Base-by-base conservation (phyloP, 768 basidiomycete genomes). In the Tricholoma hemisulphureum region DNA sequence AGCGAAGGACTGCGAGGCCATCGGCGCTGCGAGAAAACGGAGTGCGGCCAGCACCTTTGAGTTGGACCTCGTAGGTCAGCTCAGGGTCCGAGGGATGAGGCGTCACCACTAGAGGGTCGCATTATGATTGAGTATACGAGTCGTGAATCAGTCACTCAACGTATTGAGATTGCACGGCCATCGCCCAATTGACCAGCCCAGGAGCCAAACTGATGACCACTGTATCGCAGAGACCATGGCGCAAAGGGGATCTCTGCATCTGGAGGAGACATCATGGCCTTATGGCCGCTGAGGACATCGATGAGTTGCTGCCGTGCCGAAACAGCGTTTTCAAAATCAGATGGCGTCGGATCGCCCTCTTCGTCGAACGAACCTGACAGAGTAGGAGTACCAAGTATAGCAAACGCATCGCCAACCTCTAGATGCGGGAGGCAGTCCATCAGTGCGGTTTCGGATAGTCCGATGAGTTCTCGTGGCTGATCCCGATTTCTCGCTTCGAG, bases 171-270 rank as follows among this genome's bases (percentile, higher is more conserved):
- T 1, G 97, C 96, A 16, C 97, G 82, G 0, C 97, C 97, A 65
- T 98, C 96, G 11, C 97, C 97, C 4, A 99, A 80, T 68, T 98
- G 97, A 23, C 95, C 94, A 1, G 97, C 95, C 87, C 89, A 98
- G 2, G 67, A 73, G 0, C 93, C 93, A 65, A 94, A 95, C 64
- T 94, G 92, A 67, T 93, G 91, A 0, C 95, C 95, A 61, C 90
- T 93, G 69, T 98, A 98, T 14, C 94, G 80, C 28, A 94, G 79
- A 4, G 91, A 87, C 92, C 93, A 98, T 0, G 96, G 88, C 3
- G 85, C 84, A 63, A 89, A 89, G 1, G 69, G 61, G 1, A 61
- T 50, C 7, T 55, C 39, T 11, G 56, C 58, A 2, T 60, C 56
- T 26, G 51, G 56, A 5, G 63, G 63, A 28, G 75, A 80, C 77